Evolutionary conservation across 768 basidiomycete species (phyloP), one percentile per base, ranked within the genome.

Genomic region (Dioszegia aurantiaca): DNA sequence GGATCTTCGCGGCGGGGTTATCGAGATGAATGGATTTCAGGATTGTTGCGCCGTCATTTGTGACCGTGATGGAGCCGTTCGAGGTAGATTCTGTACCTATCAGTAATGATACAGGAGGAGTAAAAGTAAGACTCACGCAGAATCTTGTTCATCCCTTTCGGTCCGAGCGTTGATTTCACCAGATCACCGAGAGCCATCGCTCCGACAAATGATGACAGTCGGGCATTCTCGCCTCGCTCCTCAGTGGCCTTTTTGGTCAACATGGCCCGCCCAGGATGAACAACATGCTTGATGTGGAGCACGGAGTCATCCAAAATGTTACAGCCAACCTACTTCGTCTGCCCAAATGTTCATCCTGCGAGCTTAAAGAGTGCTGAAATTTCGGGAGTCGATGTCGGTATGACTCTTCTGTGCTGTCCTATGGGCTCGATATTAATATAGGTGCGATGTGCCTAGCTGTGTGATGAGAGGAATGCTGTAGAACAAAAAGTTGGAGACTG

Each of bases 121-220:
- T n/a, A n/a, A 36, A 11, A 4, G 12, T 24, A 19, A 14, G 23
- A 62, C 76, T 63, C 33, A 77, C 76, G 94, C 16, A 99, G 84
- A 62, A 99, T 98, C 81, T 98, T 98, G 85, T 97, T 98, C 94
- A 98, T 99, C 55, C 95, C 95, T 65, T 99, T 98, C 23, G 95
- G 95, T 9, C 95, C 95, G 2, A 99, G 83, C 8, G 95, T 99
- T 0, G 92, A 94, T 80, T 98, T 98, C 71, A 99, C 94, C 64
- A 99, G 85, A 80, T 99, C 95, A 41, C 95, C 95, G 31, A 99
- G 83, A 0, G 95, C 95, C 67, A 95, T 85, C 5, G 95, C 94
- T 31, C 95, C 95, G 55, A 99, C 89, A 77, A 99, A 99, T 2
- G 91, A 94, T 3, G 92, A 92, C 65, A 99, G 86, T 78, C 94